Base-by-base conservation (phyloP, 768 basidiomycete species). In the Pholiota microspora region DNA sequence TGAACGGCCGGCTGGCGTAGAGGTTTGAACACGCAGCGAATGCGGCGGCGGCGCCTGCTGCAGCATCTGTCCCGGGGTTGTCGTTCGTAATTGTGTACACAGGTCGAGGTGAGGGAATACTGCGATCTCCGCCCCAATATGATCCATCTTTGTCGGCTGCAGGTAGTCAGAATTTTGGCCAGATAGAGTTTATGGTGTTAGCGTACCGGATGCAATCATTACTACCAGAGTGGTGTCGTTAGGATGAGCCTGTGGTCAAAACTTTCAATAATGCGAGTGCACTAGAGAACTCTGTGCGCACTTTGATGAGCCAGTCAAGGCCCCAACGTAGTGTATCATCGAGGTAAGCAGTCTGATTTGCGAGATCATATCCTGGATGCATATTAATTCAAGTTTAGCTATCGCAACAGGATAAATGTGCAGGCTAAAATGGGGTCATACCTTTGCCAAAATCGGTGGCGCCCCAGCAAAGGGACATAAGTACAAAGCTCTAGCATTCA, bases 291-390 rank as follows among this genome's bases (percentile, higher is more conserved):
- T 16, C 57, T 31, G 54, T 15, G 44, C 75, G 57, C 53, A 87
- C 93, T 76, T 91, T 92, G 49, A 95, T 92, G 48, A 95, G 73
- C 92, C 93, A 97, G 69, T 93, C 88, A 42, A 93, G 79, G 23
- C 93, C 88, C 91, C 92, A 96, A 56, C 94, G 83, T 49, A 96
- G 73, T 77, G 90, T 94, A 57, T 83, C 82, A 62, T 97, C 95
- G n/a, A 97, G 82, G 68, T 96, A 97, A 2, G 84, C 81, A 0
- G 93, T 92, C 71, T 96, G 94, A 50, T 91, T 89, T 49, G 92
- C 84, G 48, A 83, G 61, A 59, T 94, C 91, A 64, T 94, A 97
- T 13, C 89, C 89, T 88, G 49, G 16, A 9, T 42, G 13, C 46
- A 27, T 36, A 25, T 47, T 16, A 27, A 42, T 34, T 51, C 27